Base-by-base conservation (phyloP, 2,329 filamentous ascomycete genomes). In the Beauveria rudraprayagi region DNA sequence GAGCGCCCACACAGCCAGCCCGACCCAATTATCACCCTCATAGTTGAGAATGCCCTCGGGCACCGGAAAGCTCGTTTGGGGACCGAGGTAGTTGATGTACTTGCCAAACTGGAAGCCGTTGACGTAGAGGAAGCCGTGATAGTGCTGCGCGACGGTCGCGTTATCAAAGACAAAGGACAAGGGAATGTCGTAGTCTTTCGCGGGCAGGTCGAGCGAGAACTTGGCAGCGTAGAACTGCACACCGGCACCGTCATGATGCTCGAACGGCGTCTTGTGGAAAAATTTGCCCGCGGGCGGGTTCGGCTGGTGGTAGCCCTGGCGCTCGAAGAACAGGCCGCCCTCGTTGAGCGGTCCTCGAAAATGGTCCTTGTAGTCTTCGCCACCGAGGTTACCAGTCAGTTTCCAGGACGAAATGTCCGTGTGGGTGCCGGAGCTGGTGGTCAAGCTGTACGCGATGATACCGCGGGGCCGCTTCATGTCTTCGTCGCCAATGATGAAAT, bases 21-120 rank as follows among this genome's bases (percentile, higher is more conserved):
- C 86, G 11, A 91, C 63, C 67, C 82, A 87, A 67, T 91, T 91
- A 46, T 74, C 79, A 1, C 87, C 87, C 19, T 78, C 76, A 68
- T 89, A 86, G 67, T 91, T 81, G 64, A 89, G 73, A 34, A 91
- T 74, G 24, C 86, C 86, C 72, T 88, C 80, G 0, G 88, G 87
- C 8, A 91, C 82, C 4, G 87, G 87, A 72, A 84, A 91, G 4
- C 71, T 76, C 0, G 79, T 82, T 75, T 91, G 87, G 4, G 88
- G 88, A 0, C 88, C 88, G 24, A 91, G 75, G 65, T 90, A 86
- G 66, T 82, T 84, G 5, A 83, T 72, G 51, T 70, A 74, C 65
- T 74, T 73, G 56, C 76, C 75, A 63, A 83, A 89, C 72, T 90
- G 86, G 72, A 84, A 90, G 2, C 88, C 87, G 67, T 90, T 90